Conservation (phyloP, 2,329 filamentous ascomycete species). For the Tothia fuscella region DNA sequence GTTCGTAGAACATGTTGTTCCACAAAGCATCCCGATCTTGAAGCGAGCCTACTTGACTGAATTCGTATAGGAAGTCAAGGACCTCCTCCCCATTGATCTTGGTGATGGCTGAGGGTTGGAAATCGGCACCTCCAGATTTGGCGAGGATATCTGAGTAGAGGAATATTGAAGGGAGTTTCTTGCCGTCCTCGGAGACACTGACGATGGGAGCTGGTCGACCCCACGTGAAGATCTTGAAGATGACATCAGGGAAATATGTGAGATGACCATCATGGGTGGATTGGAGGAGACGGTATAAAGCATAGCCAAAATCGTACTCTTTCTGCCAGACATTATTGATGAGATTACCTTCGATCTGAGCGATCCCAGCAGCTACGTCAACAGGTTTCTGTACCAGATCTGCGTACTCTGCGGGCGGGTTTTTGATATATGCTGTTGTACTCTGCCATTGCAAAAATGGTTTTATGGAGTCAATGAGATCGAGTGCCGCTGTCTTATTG, state of each 20-base stretch:
- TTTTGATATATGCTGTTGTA: constrained; percentile 31
- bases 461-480: constrained; percentile 29
- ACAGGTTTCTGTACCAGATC: constrained; percentile 32
- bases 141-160: constrained; percentile 36
- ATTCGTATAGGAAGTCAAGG: constrained; percentile 36
- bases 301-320: constrained; percentile 28
- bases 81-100: constrained; percentile 47
- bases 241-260: constrained; percentile 40
- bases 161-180: constrained; percentile 45
- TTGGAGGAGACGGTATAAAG: constrained; percentile 41
- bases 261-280: constrained; percentile 56
- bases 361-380: constrained; percentile 29
- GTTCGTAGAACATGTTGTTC: constrained; percentile 36
- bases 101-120: constrained; percentile 36
- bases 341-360: constrained; percentile 28
- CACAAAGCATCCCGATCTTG: constrained; percentile 49
- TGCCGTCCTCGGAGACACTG: constrained; percentile 50
- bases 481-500: constrained; percentile 29
- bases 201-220: constrained; percentile 40
- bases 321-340: constrained; percentile 15
- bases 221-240: constrained; percentile 40
- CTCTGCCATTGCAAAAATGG: constrained; percentile 37
- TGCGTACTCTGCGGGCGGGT: constrained; percentile 34
- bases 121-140: constrained; percentile 28
- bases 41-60: constrained; percentile 34